phyloP scores from a whole-genome alignment of 2,329 filamentous ascomycete genomes.

The Sporothrix humicola region DNA sequence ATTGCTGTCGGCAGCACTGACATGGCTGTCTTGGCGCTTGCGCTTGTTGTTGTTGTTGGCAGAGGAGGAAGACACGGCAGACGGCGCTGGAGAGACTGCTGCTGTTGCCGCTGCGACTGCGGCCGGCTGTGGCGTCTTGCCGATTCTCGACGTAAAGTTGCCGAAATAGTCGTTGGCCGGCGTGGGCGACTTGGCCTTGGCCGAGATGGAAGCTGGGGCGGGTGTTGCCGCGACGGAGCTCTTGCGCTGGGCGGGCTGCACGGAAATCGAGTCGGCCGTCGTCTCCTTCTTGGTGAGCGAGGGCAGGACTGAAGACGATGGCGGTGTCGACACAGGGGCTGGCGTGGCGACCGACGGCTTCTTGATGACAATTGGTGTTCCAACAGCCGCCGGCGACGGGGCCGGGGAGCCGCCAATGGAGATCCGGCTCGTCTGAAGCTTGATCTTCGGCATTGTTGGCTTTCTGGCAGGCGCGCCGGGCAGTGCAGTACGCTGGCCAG shows the following conservation, averaged over 20 bases:
- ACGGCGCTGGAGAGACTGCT: background rate
- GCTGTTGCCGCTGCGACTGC: background rate
- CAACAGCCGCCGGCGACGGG: background rate
- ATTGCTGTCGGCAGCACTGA: background rate
- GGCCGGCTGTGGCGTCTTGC: slow-evolving; percentile 21
- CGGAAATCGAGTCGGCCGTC: slow-evolving; percentile 41
- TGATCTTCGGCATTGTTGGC: slow-evolving; percentile 37
- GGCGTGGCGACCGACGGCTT: slow-evolving; percentile 39
- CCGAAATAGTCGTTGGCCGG: slow-evolving; percentile 35
- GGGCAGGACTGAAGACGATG: background rate
- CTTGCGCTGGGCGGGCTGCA: slow-evolving; percentile 38
- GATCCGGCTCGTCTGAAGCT: slow-evolving; percentile 36
- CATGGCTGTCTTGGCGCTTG: slow-evolving; percentile 28
- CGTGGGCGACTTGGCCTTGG: slow-evolving; percentile 28
- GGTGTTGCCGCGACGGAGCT: background rate
- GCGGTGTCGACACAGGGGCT: background rate
- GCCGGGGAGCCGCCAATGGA: slow-evolving; percentile 20
- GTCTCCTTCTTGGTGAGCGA: slow-evolving; percentile 21
- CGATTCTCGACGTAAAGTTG: slow-evolving; percentile 23
- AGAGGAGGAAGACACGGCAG: background rate
- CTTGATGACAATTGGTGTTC: slow-evolving; percentile 32
- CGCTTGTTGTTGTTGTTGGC: slow-evolving; percentile 29
- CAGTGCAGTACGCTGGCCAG: slow-evolving; percentile 31
- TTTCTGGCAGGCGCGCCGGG: slow-evolving; percentile 34
- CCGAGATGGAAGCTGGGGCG: background rate